Conservation (phyloP, 2,329 filamentous ascomycete genomes). For the Fulvia fulva region DNA sequence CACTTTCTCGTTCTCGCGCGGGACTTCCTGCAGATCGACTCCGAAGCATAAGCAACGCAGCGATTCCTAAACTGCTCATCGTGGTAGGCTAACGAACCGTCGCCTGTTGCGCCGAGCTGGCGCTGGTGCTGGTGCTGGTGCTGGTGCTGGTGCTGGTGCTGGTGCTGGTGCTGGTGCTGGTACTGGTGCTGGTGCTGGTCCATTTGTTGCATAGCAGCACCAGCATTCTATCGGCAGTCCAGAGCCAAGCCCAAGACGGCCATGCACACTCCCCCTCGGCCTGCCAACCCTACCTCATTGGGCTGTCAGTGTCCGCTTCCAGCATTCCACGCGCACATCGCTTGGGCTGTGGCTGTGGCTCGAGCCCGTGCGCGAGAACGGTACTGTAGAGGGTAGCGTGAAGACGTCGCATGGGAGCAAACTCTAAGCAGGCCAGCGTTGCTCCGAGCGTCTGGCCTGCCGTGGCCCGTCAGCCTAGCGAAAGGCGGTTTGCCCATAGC, state of each 20-base stretch:
- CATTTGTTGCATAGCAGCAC: no score
- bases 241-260: not conserved
- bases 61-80: conserved; percentile 2
- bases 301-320: not conserved
- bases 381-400: no score
- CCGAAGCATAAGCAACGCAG: conserved; percentile 7
- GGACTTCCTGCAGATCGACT: conserved; percentile 14
- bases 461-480: conserved; percentile 5
- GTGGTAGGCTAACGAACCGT: not conserved
- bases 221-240: not conserved
- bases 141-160: not conserved
- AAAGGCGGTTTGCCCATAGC: not conserved
- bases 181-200: not conserved
- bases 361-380: no score
- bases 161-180: not conserved
- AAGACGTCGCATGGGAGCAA: conserved; percentile 15
- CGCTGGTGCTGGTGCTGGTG: not conserved
- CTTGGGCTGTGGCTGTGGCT: not conserved
- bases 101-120: not conserved
- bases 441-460: not conserved
- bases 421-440: conserved; percentile 11
- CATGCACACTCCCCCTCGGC: not conserved
- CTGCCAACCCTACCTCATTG: conserved; percentile 2
- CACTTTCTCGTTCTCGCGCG: not conserved
- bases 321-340: conserved; percentile 4